Base-by-base conservation (phyloP, 805 yeast genomes). In the Cyberlindnera misumaiensis region DNA sequence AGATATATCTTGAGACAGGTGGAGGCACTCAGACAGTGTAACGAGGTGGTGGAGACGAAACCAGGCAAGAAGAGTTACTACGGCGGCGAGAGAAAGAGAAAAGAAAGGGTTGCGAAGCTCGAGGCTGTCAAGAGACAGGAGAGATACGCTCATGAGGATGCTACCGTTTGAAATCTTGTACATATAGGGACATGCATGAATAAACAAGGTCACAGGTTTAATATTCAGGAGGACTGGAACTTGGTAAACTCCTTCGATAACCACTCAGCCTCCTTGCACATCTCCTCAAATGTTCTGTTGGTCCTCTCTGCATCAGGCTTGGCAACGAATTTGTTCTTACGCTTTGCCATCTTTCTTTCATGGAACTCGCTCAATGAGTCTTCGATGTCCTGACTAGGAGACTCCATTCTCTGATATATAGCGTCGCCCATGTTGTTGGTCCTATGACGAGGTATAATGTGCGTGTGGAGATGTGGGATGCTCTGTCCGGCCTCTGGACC, bases 401-500 rank as follows among this genome's bases (percentile, higher is more conserved):
- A 38, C 37, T 86, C 88, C 36, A 93, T 56, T 48, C 68, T 60
- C n/a, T 64, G 64, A 57, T 93, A 87, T 24, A 93, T 72, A 29
- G 75, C 79, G 56, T 86, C 96, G 1, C 87, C 87, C 34, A 76
- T 60, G 42, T 78, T 81, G 33, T 68, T 58, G 11, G 58, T 46
- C 36, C 65, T 68, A 56, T 72, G 78, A 30, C 99, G 70, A 6
- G 99, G 99, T 15, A 93, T 88, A 14, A 93, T 63, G 58, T 93
- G 99, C 15, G 96, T 83, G 59, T 93, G 98, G 22, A 90, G 70
- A 60, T 93, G 98, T 5, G 97, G 95, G 3, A 93, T 80, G n/a
- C 89, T 76, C 57, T 93, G 98, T 4, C 98, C 98, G 1, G 97
- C 90, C 35, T 87, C 87, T 0, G 88, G 84, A 0, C 98, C 98